phyloP scores from a whole-genome alignment of 1,139 yeast species.

The Petasospora fabianii region DNA sequence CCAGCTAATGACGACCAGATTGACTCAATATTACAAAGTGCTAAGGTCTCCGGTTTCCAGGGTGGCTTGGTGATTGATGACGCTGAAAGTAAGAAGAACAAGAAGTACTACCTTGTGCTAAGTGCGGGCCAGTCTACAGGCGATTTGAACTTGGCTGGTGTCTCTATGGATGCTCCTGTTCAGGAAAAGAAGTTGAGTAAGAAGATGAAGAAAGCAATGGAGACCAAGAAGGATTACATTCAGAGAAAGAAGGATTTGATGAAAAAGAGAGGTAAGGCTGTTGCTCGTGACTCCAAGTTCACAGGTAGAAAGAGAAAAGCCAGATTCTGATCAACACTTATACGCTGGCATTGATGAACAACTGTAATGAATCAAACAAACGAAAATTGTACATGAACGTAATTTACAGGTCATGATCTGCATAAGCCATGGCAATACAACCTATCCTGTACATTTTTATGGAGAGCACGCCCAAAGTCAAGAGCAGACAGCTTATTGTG shows the following conservation, averaged over 20 bases:
- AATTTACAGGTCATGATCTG: too few relatives aligned
- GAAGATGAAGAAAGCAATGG: conserved; percentile 56
- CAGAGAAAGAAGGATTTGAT: conserved; percentile 88
- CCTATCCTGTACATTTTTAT: too few relatives aligned
- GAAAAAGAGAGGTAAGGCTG: conserved; percentile 86
- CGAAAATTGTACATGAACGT: too few relatives aligned
- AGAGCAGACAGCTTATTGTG: too few relatives aligned
- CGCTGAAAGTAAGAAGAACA: conserved; percentile 88
- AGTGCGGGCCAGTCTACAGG: conserved; percentile 81
- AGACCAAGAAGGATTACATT: conserved; percentile 76
- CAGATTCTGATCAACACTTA: conserved; percentile 64
- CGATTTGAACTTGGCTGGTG: conserved; percentile 67
- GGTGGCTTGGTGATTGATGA: conserved; percentile 95
- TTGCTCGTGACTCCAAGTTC: conserved; percentile 86
- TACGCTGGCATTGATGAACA: too few relatives aligned
- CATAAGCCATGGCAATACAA: too few relatives aligned
- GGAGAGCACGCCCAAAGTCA: too few relatives aligned
- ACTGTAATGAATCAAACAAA: too few relatives aligned
- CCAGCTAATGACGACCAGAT: conserved; percentile 88
- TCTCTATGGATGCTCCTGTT: conserved; percentile 67
- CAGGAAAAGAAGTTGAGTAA: conserved; percentile 39
- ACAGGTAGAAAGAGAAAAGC: conserved; percentile 93
- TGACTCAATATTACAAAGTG: conserved; percentile 73
- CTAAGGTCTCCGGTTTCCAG: conserved; percentile 92
- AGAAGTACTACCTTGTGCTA: conserved; percentile 83